Conservation (phyloP, 768 basidiomycete genomes). For the Mycena polygramma region DNA sequence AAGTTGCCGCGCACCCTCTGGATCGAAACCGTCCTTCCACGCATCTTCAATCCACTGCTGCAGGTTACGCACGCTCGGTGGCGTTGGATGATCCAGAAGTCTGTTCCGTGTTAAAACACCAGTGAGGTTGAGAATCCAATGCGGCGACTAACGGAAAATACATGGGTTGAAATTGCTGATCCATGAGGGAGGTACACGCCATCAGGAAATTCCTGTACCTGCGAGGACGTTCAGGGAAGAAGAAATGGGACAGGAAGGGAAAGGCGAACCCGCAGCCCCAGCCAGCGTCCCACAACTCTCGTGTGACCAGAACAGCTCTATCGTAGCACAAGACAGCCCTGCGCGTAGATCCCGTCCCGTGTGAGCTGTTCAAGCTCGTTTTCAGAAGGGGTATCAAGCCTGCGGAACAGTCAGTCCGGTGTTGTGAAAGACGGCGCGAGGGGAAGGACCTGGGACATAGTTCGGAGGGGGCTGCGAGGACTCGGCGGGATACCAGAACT, state of each 20-base stretch:
- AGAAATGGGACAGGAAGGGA: constrained; percentile 3
- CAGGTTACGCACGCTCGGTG: constrained; percentile 80
- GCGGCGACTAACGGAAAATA: constrained; percentile 61
- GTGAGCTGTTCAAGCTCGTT: constrained; percentile 64
- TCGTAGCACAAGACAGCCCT: constrained; percentile 77
- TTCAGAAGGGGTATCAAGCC: constrained; percentile 77
- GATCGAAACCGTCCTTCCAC: constrained; percentile 85
- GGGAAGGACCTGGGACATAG: constrained; percentile 69
- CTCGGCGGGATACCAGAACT: constrained; percentile 75
- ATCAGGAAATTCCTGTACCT: constrained; percentile 91
- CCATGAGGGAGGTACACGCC: constrained; percentile 79
- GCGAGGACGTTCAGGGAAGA: constrained; percentile 5
- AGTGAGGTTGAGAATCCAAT: not conserved
- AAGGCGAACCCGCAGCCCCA: constrained; percentile 82
- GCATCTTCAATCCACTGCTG: constrained; percentile 87
- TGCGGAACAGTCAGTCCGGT: constrained; percentile 40
- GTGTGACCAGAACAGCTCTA: constrained; percentile 67
- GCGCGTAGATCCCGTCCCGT: constrained; percentile 61
- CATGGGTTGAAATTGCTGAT: constrained; percentile 69
- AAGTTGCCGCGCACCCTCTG: constrained; percentile 73
- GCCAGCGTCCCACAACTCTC: constrained; percentile 68
- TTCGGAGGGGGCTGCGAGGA: constrained; percentile 60
- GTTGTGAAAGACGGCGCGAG: not conserved
- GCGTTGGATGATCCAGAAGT: constrained; percentile 65
- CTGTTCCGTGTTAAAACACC: constrained; percentile 15